A percentile compares a stretch with the other conserved stretches of the same genome.
phyloP scores from a whole-genome alignment of 2,329 filamentous ascomycete genomes.

The Pestalotiopsis sp. region DNA sequence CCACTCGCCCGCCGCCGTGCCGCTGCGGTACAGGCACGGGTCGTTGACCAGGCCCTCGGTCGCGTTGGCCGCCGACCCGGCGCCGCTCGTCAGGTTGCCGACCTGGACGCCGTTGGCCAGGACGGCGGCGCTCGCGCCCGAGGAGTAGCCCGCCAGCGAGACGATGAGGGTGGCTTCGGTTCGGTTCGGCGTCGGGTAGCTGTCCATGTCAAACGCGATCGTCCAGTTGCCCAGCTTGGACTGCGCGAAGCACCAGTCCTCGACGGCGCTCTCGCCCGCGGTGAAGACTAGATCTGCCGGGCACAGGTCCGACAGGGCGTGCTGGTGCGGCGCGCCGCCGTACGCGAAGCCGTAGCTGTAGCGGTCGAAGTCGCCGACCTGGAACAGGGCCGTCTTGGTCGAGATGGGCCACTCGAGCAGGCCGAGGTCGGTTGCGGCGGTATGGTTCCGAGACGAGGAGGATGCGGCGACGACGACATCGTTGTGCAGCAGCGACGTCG shows the following conservation, averaged over 20 bases:
- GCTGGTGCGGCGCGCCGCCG: slow-evolving; percentile 42
- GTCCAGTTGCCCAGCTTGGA: slow-evolving; percentile 37
- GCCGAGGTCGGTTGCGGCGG: slow-evolving; percentile 33
- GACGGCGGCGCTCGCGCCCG: slow-evolving; percentile 39
- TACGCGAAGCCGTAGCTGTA: slow-evolving; percentile 43
- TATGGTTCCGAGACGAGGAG: slow-evolving; percentile 21
- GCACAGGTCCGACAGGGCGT: slow-evolving; percentile 43
- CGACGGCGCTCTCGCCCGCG: slow-evolving; percentile 34
- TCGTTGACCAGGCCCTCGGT: slow-evolving; percentile 35
- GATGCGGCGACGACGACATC: slow-evolving; percentile 38
- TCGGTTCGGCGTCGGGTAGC: neutral
- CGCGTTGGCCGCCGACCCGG: slow-evolving; percentile 1
- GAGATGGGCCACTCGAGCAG: slow-evolving; percentile 41
- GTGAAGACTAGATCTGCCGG: slow-evolving; percentile 45
- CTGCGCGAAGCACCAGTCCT: slow-evolving; percentile 52
- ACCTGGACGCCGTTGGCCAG: slow-evolving; percentile 39
- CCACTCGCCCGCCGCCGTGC: slow-evolving; percentile 48
- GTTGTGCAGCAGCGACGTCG: slow-evolving; percentile 41
- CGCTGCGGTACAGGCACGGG: slow-evolving; percentile 47
- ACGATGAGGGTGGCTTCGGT: slow-evolving; percentile 38
- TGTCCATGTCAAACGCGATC: slow-evolving; percentile 27
- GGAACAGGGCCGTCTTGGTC: slow-evolving; percentile 42
- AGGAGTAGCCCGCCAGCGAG: slow-evolving; percentile 44
- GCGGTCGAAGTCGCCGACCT: slow-evolving; percentile 48
- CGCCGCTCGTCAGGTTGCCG: slow-evolving; percentile 39